These are phyloP conservation scores for Hypsizygus marmoreus DNA, from an alignment of 768 basidiomycete species.

Conservation along the genomic window DNA sequence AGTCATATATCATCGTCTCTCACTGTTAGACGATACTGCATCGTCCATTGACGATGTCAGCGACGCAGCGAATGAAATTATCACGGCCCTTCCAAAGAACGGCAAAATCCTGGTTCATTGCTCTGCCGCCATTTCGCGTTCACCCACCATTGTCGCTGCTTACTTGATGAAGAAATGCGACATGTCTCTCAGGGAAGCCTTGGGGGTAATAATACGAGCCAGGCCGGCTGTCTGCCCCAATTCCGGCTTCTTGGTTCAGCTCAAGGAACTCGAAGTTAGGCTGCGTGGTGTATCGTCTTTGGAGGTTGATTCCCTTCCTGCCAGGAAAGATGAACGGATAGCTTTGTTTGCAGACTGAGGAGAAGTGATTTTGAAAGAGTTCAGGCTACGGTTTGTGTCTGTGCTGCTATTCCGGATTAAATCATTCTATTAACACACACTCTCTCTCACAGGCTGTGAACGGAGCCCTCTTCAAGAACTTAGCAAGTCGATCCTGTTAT, in stretches of 20 bases:
- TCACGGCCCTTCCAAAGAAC: slow-evolving; percentile 26
- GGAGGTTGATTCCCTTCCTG: slow-evolving; percentile 37
- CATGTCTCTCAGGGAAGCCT: slow-evolving; percentile 39
- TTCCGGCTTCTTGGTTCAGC: slow-evolving; percentile 41
- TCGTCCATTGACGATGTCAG: slow-evolving; percentile 28
- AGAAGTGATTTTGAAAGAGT: too few species aligned
- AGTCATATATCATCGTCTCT: slow-evolving; percentile 39
- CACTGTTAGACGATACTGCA: slow-evolving; percentile 34
- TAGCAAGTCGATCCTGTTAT: too few species aligned
- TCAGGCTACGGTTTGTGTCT: too few species aligned
- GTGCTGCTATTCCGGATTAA: too few species aligned
- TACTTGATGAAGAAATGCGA: slow-evolving; percentile 39
- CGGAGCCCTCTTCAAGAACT: too few species aligned
- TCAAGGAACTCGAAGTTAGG: slow-evolving; percentile 37
- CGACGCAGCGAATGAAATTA: slow-evolving; percentile 30
- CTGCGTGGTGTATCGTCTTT: slow-evolving; percentile 28
- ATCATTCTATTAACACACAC: too few species aligned
- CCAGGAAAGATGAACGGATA: slow-evolving; percentile 32
- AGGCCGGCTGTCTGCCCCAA: slow-evolving; percentile 43
- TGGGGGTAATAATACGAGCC: slow-evolving; percentile 33
- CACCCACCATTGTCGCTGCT: slow-evolving; percentile 40
- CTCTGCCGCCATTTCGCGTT: slow-evolving; percentile 46
- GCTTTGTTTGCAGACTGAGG: slow-evolving; percentile 26
- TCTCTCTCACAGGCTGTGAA: too few species aligned
- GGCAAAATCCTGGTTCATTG: slow-evolving; percentile 45